Base-by-base conservation (phyloP, 164 flowering plant species). In the Magnolia kwangsiensis region DNA sequence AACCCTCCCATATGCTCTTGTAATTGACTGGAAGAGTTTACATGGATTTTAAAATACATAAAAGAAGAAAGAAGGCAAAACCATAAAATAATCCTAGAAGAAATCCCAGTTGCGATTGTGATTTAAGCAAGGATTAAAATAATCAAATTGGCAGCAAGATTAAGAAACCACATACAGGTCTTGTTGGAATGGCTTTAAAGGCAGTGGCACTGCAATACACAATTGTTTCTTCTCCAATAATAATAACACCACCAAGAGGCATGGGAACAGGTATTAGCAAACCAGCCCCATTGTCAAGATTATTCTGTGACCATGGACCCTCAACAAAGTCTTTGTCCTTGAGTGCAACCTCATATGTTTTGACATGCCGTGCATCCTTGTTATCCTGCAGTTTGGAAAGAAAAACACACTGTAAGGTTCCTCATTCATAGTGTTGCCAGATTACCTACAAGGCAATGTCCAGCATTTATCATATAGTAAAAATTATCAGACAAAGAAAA, bases 261-360 rank as follows among this genome's bases (percentile, higher is more conserved):
- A 94, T 86, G 1, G 99, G 99, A 50, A 96, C 99, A 63, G 98
- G 99, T 72, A 94, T 94, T 59, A 94, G 80, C 83, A 96, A 80
- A 77, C 87, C 89, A 72, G 99, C 98, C 50, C 99, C 98, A 86
- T 96, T 92, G 79, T 96, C 99, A 80, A 96, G 97, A 87, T 96
- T 96, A 82, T 86, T 91, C 78, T 94, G 99, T 13, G 98, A 85
- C 98, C 96, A 94, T 65, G 97, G 98, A 9, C 99, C 99, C 84
- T 96, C 99, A 71, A 85, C 86, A 81, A 96, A 92, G 82, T 96
- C 99, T 81, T 96, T 92, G 76, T 94, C 99, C 88, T 96, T 96
- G 63, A 94, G 79, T 63, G 89, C 84, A 76, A 96, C 97, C 83
- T 94, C 99, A 77, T 96, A 96, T 45, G 99, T 96, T 82, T 96